A percentile compares a stretch with the other conserved stretches of the same genome.
These are phyloP conservation scores for Rosellinia necatrix DNA, from an alignment of 2,329 filamentous ascomycete species.

Conservation along the genomic window DNA sequence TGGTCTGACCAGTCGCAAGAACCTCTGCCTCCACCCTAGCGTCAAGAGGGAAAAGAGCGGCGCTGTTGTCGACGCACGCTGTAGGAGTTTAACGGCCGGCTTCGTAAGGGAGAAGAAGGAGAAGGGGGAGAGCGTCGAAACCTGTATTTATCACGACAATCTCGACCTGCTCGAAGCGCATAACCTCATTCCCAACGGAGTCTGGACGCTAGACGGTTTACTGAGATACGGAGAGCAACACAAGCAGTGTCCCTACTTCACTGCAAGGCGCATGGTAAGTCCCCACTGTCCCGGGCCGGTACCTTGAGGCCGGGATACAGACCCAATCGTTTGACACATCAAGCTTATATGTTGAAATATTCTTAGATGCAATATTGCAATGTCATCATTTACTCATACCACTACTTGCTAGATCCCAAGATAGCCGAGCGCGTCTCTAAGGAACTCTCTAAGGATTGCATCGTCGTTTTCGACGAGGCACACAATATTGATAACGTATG, in stretches of 20 bases:
- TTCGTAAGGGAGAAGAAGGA: conserved; percentile 99
- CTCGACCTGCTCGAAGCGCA: conserved; percentile 93
- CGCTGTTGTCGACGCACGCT: conserved; percentile 90
- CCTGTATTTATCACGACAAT: conserved; percentile 98
- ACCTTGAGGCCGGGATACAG: neutral
- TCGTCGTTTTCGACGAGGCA: conserved; percentile 97
- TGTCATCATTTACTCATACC: conserved; percentile 99
- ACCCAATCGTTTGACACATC: neutral
- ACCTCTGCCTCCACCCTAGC: conserved; percentile 92
- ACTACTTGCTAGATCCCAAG: conserved; percentile 96
- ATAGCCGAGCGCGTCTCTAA: conserved; percentile 95
- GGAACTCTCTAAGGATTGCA: conserved; percentile 96
- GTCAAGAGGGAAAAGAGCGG: conserved; percentile 97
- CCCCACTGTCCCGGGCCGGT: neutral
- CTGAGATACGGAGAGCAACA: conserved; percentile 89
- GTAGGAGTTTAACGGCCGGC: conserved; percentile 90
- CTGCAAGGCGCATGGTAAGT: conserved; percentile 84
- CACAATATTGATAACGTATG: conserved; percentile 99
- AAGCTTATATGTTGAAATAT: conserved; percentile 21
- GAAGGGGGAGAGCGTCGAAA: conserved; percentile 87
- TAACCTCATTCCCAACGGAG: conserved; percentile 90
- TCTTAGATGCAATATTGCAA: conserved; percentile 95
- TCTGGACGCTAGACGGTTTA: conserved; percentile 93
- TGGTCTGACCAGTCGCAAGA: conserved; percentile 94
- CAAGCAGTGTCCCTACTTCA: conserved; percentile 98